Conservation (phyloP, 2,329 filamentous ascomycete genomes). For the Neophaeococcomyces mojaviensis region DNA sequence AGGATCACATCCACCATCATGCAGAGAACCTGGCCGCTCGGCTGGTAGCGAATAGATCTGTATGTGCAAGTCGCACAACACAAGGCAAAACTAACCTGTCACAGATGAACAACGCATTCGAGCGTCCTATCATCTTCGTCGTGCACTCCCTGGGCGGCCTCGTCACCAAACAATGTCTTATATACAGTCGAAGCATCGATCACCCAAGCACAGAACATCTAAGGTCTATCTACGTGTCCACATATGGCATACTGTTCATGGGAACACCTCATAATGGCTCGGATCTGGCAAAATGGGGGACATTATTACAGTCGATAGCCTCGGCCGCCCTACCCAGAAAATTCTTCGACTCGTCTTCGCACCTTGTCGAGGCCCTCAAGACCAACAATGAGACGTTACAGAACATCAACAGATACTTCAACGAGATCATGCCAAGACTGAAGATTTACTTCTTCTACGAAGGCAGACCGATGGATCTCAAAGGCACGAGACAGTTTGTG, state of each 20-base stretch:
- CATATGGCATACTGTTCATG: slow-evolving; percentile 68
- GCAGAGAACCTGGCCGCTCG: slow-evolving; percentile 60
- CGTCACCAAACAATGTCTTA: slow-evolving; percentile 61
- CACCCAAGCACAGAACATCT: slow-evolving; percentile 55
- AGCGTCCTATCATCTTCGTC: slow-evolving; percentile 67
- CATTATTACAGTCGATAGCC: slow-evolving; percentile 60
- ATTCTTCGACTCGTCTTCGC: slow-evolving; percentile 59
- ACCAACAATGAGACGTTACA: slow-evolving; percentile 66
- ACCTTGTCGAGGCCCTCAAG: slow-evolving; percentile 63
- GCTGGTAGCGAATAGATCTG: slow-evolving; percentile 55
- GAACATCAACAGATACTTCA: slow-evolving; percentile 66
- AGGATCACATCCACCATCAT: slow-evolving; percentile 62
- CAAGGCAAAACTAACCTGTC: slow-evolving; percentile 1
- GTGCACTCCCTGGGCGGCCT: slow-evolving; percentile 68
- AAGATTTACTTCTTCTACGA: slow-evolving; percentile 72
- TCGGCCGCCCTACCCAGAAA: slow-evolving; percentile 57
- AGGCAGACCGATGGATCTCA: slow-evolving; percentile 62
- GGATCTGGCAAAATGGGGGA: slow-evolving; percentile 60
- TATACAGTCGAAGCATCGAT: slow-evolving; percentile 56
- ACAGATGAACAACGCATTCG: slow-evolving; percentile 40
- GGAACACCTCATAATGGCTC: slow-evolving; percentile 69
- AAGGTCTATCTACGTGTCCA: slow-evolving; percentile 64
- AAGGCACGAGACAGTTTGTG: slow-evolving; percentile 54
- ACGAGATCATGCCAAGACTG: slow-evolving; percentile 63
- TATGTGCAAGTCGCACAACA: slow-evolving; percentile 14